Base-by-base conservation (phyloP, 1,284 basidiomycete species). In the Rhizoctonia solani region DNA sequence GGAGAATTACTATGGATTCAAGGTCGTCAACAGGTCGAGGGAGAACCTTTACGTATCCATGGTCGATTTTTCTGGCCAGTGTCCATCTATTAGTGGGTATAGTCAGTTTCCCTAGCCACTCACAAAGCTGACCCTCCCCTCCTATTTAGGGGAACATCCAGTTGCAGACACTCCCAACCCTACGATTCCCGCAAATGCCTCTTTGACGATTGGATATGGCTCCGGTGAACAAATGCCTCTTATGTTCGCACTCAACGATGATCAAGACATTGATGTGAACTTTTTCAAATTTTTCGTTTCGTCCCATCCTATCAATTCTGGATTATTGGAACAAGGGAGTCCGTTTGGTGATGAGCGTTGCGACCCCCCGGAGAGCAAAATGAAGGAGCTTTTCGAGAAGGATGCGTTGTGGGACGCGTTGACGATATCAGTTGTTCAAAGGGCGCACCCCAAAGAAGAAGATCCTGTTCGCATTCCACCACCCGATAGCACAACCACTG, bases 231-330 rank as follows among this genome's bases (percentile, higher is more conserved):
- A 14, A 21, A 21, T 4, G 9, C 56, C 56, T 3, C 23, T 30
- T 13, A 30, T 19, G 25, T 47, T 32, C 29, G 25, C 6, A 21
- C 59, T 65, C 37, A 50, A 53, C 2, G 49, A 53, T 3, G 49
- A 23, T 3, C 49, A 65, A 41, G 29, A 11, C 1, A 11, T 65
- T 2, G 59, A 53, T 16, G 23, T 65, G 14, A 50, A 50, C 21
- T 29, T 53, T 25, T 39, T 52, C 34, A 65, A 65, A 49, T 21
- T 65, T 11, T 65, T 65, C 27, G 13, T 39, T 13, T 19, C 59
- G 9, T 52, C 47, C 13, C 13, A 19, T 23, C 21, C 47, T 29
- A 25, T 37, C 3, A 19, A 53, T 25, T 42, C 53, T 5, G 27
- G 49, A 0, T 16, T 14, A 1, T 16, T 65, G 11, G 44, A 50